Percentiles rank a stretch among this genome's conserved stretches.
phyloP scores from a whole-genome alignment of 2,329 filamentous ascomycete species.

The Triangularia verruculosa region DNA sequence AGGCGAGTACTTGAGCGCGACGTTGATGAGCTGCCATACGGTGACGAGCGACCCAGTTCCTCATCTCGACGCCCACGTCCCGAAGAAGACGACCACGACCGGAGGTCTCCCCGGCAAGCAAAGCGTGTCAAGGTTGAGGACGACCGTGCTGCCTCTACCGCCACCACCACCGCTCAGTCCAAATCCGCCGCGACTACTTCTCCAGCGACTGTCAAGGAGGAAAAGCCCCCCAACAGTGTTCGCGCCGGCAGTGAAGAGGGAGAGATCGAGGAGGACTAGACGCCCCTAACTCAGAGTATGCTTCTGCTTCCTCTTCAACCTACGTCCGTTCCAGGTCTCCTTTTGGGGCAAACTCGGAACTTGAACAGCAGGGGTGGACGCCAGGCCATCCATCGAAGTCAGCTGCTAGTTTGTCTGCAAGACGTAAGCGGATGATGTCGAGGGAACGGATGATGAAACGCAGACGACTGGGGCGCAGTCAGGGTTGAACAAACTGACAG shows the following conservation, averaged over 20 bases:
- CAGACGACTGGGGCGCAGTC: too few species aligned
- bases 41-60: conserved; percentile 64
- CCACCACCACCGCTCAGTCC: conserved; percentile 43
- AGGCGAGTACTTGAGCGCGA: conserved; percentile 70
- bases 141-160: conserved; percentile 38
- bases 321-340: background rate
- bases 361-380: background rate
- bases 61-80: conserved; percentile 65
- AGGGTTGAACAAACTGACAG: too few species aligned
- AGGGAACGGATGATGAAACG: too few species aligned
- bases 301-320: background rate
- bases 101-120: conserved; percentile 62
- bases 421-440: too few species aligned
- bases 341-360: background rate
- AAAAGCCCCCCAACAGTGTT: conserved; percentile 50
- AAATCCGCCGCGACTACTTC: conserved; percentile 42
- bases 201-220: conserved; percentile 45
- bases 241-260: conserved; percentile 94
- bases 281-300: background rate
- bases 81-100: conserved; percentile 68
- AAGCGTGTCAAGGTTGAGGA: conserved; percentile 64
- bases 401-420: too few species aligned
- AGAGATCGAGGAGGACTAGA: conserved; percentile 83
- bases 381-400: background rate
- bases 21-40: conserved; percentile 88